Evolutionary conservation across 495 filamentous ascomycete species (phyloP).

Genomic region (Talaromyces stipitatus): DNA sequence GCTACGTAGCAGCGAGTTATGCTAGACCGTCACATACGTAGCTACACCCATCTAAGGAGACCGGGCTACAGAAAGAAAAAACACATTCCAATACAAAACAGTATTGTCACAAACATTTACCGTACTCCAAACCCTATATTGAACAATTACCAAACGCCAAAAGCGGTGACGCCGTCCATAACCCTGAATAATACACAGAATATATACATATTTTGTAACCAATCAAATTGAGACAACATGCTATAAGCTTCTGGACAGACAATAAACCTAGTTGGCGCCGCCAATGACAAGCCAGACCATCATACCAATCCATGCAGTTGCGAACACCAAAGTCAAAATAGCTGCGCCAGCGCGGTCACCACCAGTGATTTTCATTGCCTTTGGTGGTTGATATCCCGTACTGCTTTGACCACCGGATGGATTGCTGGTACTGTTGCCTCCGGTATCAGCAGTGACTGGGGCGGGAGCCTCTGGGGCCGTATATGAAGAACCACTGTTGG

Average conservation of each 20-base stretch:
- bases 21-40: too few relatives aligned
- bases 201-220: neutral
- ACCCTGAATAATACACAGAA: neutral
- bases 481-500: neutral
- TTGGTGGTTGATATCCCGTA: constrained; percentile 13
- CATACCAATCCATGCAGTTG: constrained; percentile 43
- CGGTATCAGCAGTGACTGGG: constrained; percentile 49
- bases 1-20: too few relatives aligned
- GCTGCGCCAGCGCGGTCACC: constrained; percentile 58
- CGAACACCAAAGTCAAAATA: constrained; percentile 53
- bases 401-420: constrained; percentile 44
- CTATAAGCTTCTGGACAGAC: neutral
- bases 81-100: too few relatives aligned
- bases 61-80: too few relatives aligned
- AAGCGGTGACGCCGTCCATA: neutral
- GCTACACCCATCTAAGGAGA: too few relatives aligned
- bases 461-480: constrained; percentile 14
- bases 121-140: neutral
- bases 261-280: constrained; percentile 5
- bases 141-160: neutral
- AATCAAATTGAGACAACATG: neutral
- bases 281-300: constrained; percentile 36
- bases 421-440: constrained; percentile 61
- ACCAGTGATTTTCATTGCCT: constrained; percentile 35
- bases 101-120: neutral